These are phyloP conservation scores for Trichophyton schoenleinii DNA, from an alignment of 2,329 filamentous ascomycete species.

Conservation along the genomic window DNA sequence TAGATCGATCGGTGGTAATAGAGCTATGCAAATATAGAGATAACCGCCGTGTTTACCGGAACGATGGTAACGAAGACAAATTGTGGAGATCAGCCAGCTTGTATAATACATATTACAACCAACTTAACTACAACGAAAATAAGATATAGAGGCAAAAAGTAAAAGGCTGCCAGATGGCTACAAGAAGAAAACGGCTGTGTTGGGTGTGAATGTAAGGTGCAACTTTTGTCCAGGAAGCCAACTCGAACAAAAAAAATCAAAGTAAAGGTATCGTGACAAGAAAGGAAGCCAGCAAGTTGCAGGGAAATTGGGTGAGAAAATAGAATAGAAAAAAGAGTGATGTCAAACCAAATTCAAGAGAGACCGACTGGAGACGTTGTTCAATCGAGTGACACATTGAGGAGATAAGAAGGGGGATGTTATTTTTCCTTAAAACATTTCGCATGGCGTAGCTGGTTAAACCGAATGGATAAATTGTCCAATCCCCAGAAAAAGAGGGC, in stretches of 20 bases:
- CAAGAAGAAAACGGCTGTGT: neutral
- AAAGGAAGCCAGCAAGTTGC: neutral
- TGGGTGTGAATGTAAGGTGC: neutral
- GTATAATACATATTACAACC: conserved; percentile 1
- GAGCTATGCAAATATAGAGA: neutral
- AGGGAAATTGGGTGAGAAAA: neutral
- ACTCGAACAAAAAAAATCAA: neutral
- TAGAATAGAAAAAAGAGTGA: neutral
- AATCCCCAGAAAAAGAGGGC: neutral
- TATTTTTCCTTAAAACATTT: neutral
- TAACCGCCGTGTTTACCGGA: neutral
- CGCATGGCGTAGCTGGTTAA: neutral
- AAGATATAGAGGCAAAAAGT: neutral
- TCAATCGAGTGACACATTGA: neutral
- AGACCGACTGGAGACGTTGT: neutral
- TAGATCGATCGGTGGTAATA: neutral
- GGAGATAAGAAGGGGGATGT: too few relatives aligned
- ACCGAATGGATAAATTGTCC: neutral
- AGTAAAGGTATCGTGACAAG: neutral
- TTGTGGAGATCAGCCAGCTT: neutral
- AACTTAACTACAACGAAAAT: neutral
- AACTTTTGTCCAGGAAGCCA: conserved; percentile 1
- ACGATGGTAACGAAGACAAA: neutral
- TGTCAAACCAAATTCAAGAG: neutral
- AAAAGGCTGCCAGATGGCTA: neutral